Conservation (phyloP, 352 stramenopile species). For the Globisporangium paroecandrum region DNA sequence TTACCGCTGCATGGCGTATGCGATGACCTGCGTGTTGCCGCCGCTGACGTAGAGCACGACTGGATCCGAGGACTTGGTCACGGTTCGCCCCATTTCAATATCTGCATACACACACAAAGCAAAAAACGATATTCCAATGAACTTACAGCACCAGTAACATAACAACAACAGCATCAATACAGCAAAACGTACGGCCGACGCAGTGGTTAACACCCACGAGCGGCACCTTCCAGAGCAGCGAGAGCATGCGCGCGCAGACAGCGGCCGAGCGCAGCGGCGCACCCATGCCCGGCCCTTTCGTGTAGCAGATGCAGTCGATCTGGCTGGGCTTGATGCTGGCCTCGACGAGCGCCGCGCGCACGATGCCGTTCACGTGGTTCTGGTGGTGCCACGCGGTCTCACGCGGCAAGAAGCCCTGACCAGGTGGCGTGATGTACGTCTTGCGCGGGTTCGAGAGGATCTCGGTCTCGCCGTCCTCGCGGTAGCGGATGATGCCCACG, state of each 20-base stretch:
- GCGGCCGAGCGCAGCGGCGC: constrained; percentile 95
- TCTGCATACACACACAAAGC: constrained; percentile 45
- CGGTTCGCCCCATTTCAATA: constrained; percentile 99
- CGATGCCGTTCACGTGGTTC: constrained; percentile 93
- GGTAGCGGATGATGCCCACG: constrained; percentile 81
- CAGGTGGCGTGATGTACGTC: constrained; percentile 98
- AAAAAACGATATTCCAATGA: constrained; percentile 1
- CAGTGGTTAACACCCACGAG: constrained; percentile 99
- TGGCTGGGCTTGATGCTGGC: constrained; percentile 84
- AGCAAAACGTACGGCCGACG: constrained; percentile 86
- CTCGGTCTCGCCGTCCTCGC: constrained; percentile 68
- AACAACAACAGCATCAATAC: not conserved
- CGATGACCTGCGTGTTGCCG: constrained; percentile 98
- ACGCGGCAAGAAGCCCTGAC: constrained; percentile 96
- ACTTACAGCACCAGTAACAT: not conserved
- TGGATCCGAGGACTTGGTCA: constrained; percentile 93
- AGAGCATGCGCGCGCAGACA: constrained; percentile 93
- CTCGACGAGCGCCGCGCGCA: constrained; percentile 92
- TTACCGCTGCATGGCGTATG: constrained; percentile 85
- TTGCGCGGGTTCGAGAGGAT: constrained; percentile 99
- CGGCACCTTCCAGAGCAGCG: constrained; percentile 94
- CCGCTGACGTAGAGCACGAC: constrained; percentile 99
- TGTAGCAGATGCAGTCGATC: constrained; percentile 94
- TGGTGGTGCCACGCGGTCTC: constrained; percentile 99
- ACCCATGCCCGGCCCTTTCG: constrained; percentile 98